Evolutionary conservation across 192 early-diverging fungal genomes (phyloP), one percentile per base, ranked within the genome.

Genomic region (Coemansia sp.): DNA sequence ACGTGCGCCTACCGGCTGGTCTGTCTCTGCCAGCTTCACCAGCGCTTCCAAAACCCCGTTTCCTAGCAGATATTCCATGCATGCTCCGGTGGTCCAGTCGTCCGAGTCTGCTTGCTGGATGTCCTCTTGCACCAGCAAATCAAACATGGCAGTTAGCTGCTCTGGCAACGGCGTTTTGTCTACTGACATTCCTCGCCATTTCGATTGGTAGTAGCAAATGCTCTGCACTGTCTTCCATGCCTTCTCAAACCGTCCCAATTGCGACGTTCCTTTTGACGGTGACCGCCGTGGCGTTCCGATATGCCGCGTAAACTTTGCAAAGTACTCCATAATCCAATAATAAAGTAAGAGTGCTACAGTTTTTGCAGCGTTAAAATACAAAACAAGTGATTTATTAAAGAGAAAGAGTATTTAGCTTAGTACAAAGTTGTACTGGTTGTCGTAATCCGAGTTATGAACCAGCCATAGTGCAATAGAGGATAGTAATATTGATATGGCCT

Each of bases 1-100:
- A 52, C 91, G 80, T 52, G 91, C 86, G 35, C 91, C 92, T 6
- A 72, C 53, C 13, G 94, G 94, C 49, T 81, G 73, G 68, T 97
- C 94, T 1, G 59, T 61, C 55, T 90, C 88, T 6, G 90, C 84
- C 44, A 91, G 80, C 37, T 80, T 74, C 37, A 96, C 91, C 40
- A 97, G 80, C 46, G 87, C 79, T 13, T 80, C 81, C n/a, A 97
- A 69, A 26, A 97, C 80, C 53, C 83, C 83, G 57, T 90, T 91
- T 42, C 85, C 88, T 57, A 97, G 78, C 53, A 94, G 88, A 36
- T 88, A 84, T 63, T 96, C 94, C 79, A 93, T 92, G 68, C 92
- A 94, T 0, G 89, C 84, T 21, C 91, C 93, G 0, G 88, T 88
- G 6, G 85, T 78, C 33, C 78, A 81, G 47, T 87, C 87, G 60